phyloP scores from a whole-genome alignment of 2,329 filamentous ascomycete species.

The Capronia americana region DNA sequence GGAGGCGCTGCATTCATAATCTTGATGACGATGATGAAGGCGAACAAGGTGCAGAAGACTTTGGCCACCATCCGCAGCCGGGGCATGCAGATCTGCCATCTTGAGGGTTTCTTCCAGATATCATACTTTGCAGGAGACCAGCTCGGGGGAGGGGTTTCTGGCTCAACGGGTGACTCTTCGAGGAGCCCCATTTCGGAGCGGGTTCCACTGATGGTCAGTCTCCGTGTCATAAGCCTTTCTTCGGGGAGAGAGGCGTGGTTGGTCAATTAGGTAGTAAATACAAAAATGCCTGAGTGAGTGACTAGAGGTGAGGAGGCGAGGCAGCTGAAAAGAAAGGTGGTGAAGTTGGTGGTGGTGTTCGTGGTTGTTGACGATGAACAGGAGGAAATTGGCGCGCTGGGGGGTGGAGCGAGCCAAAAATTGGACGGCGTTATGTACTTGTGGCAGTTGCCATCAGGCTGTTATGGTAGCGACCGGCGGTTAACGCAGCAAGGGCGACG shows the following conservation, averaged over 20 bases:
- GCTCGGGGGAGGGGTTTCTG: conserved; percentile 38
- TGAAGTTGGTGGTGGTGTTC: conserved; percentile 9
- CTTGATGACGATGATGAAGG: conserved; percentile 35
- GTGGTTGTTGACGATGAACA: conserved; percentile 13
- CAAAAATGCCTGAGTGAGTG: conserved; percentile 24
- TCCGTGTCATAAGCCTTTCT: conserved; percentile 33
- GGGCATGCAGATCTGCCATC: conserved; percentile 42
- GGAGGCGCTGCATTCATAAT: conserved; percentile 34
- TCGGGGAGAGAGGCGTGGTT: not conserved
- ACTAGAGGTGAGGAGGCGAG: conserved; percentile 28
- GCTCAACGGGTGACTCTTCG: conserved; percentile 33
- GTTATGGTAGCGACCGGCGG: conserved; percentile 20
- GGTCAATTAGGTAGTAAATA: conserved; percentile 7
- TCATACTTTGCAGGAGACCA: conserved; percentile 38
- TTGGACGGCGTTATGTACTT: conserved; percentile 23
- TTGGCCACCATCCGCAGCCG: conserved; percentile 37
- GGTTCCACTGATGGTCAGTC: conserved; percentile 39
- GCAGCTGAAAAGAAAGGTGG: conserved; percentile 3
- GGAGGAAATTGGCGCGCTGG: conserved; percentile 22
- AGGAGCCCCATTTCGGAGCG: conserved; percentile 40
- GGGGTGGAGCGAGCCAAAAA: conserved; percentile 17
- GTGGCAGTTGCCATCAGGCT: conserved; percentile 19
- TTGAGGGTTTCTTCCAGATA: conserved; percentile 41
- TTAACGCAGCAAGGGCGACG: not conserved
- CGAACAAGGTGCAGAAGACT: conserved; percentile 30